phyloP scores from a whole-genome alignment of 2,329 filamentous ascomycete species.

The Colletotrichum australisinense region DNA sequence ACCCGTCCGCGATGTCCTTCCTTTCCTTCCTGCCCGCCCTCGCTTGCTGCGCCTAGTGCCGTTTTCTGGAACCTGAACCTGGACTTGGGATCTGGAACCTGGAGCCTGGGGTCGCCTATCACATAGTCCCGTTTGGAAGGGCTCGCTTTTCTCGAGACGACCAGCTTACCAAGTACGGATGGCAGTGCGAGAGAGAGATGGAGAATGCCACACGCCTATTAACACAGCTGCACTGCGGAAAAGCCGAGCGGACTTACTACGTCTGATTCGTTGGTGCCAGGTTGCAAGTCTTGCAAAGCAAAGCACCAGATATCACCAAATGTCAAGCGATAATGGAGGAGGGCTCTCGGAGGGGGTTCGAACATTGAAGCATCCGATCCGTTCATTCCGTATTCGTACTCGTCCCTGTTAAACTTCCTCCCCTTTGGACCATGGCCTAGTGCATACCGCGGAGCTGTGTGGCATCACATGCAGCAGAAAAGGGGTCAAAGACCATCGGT shows the following conservation, averaged over 20 bases:
- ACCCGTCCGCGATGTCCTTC: not conserved
- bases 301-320: not conserved
- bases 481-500: not conserved
- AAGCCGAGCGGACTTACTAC: no score
- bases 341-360: not conserved
- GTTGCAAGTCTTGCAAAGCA: not conserved
- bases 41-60: not conserved
- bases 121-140: no score
- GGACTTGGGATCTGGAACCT: no score
- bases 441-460: not conserved
- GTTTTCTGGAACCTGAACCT: no score
- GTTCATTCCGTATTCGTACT: not conserved
- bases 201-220: not conserved
- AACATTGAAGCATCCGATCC: not conserved
- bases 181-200: not conserved
- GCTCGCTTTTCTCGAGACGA: not conserved
- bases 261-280: not conserved
- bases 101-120: no score
- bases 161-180: not conserved
- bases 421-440: not conserved
- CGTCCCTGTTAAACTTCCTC: not conserved
- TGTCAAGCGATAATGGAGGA: not conserved
- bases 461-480: not conserved
- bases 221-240: no score
- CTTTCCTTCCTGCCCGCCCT: not conserved